Evolutionary conservation across 2,329 filamentous ascomycete genomes (phyloP), one percentile per base, ranked within the genome.

Genomic region (Arthroderma sp.): DNA sequence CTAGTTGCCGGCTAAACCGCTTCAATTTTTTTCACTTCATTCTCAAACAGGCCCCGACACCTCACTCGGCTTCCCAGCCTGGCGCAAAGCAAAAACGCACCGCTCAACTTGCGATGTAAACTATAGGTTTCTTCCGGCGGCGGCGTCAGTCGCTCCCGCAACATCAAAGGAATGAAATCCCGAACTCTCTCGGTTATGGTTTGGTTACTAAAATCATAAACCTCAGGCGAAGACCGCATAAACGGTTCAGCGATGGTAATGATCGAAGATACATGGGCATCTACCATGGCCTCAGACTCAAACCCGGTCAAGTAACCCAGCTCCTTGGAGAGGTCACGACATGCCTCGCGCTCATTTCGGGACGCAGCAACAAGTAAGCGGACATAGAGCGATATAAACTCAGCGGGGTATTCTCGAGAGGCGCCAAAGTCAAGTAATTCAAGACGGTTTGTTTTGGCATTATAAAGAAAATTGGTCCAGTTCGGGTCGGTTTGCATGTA

Each of bases 401-500:
- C 68, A 34, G 77, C 73, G 0, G 88, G 86, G 59, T 81, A 98
- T 53, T 87, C 89, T 55, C 91, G 75, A 15, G 83, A 87, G 32
- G 91, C 91, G 48, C 91, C 91, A 63, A 98, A 98, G 65, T 98
- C 93, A 43, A 98, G 79, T 1, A 98, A 76, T 63, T 94, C 88
- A 9, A 98, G 80, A 58, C 79, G 83, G 55, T 78, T 69, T 3
- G 73, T 78, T 15, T 69, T 55, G 1, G 78, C 69, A 56, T 96
- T 91, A 71, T 86, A 98, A 15, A 96, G 73, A 64, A 98, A 98
- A 65, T 98, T 98, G 31, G 89, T 96, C 91, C 91, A 98, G 70
- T 98, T 98, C 36, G 91, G 91, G 60, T 98, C 91, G 4, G 91
- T 98, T 68, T 98, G 91, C 91, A 98, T 98, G 69, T 94, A 96